Evolutionary conservation across 257 asterid genomes (phyloP), one percentile per base, ranked within the genome.

Genomic region (Fraxinus pennsylvanica): DNA sequence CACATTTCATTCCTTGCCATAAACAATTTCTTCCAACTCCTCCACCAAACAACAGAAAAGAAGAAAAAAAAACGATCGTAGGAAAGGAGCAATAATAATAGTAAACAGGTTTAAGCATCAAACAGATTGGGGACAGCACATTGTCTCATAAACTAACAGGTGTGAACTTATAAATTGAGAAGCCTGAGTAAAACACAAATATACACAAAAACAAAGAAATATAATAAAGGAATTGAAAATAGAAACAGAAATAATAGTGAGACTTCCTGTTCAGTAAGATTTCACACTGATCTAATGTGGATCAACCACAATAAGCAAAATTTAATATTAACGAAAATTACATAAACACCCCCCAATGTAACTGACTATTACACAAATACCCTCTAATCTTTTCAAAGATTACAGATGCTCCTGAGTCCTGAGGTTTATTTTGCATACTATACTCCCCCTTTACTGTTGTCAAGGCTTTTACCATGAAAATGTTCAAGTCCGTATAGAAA

Each of bases 1-100:
- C 25, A 35, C 22, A n/a, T 71, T 36, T 50, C 33, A 3, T 6
- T 22, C 8, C 75, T 38, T 71, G 35, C 33, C 13, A 41, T 22
- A 1, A 71, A 22, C 52, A 71, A 71, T 39, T 72, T 10, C 75
- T 19, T 43, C 14, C 30, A 22, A 63, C n/a, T 47, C 1, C 57
- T 47, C 74, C 52, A 79, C 41, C 70, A n/a, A 65, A 76, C n/a
- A 74, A 19, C 38, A 50, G 70, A 81, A 41, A 36, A 73, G 54
- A 71, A 74, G 54, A 67, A 74, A 76, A 50, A 19, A 36, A 0
- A 50, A n/a, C 39, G 33, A 9, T 29, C 76, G 27, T 15, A 50
- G 22, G 36, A 63, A 70, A 68, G 5, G 27, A 68, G 39, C 32
- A 27, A 78, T 30, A 75, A 71, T 17, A n/a, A 41, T 30, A 61